Percentiles rank a stretch among this genome's conserved stretches.
Conservation (phyloP, 2,329 filamentous ascomycete species). For the Incumbomyces lentus region DNA sequence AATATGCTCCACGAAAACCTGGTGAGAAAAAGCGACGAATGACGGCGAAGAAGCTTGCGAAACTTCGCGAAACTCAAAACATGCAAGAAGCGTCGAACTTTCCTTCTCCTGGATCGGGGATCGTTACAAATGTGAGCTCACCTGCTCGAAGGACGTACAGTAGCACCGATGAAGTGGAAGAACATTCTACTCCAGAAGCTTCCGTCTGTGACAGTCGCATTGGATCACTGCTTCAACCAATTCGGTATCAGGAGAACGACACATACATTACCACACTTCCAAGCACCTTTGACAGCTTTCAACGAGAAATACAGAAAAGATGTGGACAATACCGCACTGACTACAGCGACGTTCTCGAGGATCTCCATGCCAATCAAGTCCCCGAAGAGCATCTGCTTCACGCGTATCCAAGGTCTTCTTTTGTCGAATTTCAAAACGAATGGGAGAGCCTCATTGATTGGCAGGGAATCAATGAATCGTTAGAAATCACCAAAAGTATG, state of each 20-base stretch:
- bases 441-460: constrained; percentile 10
- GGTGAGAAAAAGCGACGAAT: constrained; percentile 37
- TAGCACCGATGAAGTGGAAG: background rate
- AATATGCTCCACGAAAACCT: constrained; percentile 37
- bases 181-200: background rate
- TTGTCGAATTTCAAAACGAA: background rate
- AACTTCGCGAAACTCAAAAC: constrained; percentile 4
- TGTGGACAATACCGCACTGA: background rate
- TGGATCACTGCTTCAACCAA: background rate
- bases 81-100: background rate
- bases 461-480: constrained; percentile 6
- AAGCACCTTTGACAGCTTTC: background rate
- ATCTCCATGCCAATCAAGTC: background rate
- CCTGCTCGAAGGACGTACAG: constrained; percentile 4
- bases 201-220: background rate
- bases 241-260: constrained; percentile 1
- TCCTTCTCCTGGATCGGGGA: background rate
- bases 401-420: background rate
- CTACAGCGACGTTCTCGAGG: background rate
- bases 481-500: background rate
- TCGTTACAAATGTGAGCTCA: background rate
- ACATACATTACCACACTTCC: background rate
- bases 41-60: constrained; percentile 26
- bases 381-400: constrained; percentile 1
- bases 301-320: background rate